Evolutionary conservation across 1,284 basidiomycete genomes (phyloP).

Genomic region (Psilocybe mexicana): DNA sequence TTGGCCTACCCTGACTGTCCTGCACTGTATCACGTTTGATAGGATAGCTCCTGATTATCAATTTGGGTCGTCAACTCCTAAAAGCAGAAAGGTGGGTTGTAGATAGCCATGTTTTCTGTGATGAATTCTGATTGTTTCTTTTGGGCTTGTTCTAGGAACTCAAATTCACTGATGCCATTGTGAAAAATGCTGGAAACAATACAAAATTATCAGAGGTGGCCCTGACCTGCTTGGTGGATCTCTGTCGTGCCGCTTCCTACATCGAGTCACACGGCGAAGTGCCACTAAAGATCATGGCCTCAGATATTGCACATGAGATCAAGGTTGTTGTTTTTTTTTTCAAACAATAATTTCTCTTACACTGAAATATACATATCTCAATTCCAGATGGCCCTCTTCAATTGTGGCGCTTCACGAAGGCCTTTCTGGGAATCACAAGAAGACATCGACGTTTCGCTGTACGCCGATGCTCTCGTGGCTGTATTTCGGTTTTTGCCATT

Average conservation of each 20-base stretch:
- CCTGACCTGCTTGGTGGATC: constrained; percentile 77
- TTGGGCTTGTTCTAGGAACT: constrained; percentile 38
- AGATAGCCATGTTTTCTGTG: not conserved
- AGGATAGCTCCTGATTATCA: constrained; percentile 61
- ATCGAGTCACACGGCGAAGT: constrained; percentile 67
- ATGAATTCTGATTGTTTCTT: not conserved
- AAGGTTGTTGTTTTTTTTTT: too few relatives aligned
- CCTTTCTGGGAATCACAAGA: constrained; percentile 73
- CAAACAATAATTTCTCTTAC: not conserved
- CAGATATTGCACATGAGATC: constrained; percentile 77
- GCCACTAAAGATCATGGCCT: constrained; percentile 68
- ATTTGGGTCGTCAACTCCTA: constrained; percentile 26
- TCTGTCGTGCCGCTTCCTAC: constrained; percentile 79
- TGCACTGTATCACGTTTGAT: constrained; percentile 81
- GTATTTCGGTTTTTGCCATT: constrained; percentile 70
- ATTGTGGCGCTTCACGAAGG: constrained; percentile 46
- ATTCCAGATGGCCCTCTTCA: constrained; percentile 46
- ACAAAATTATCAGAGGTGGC: constrained; percentile 65
- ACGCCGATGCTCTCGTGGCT: constrained; percentile 73
- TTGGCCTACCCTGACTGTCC: constrained; percentile 82
- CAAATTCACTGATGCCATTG: constrained; percentile 58
- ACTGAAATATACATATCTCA: not conserved
- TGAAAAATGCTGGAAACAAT: constrained; percentile 48
- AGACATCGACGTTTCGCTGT: constrained; percentile 78
- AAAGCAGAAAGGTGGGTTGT: constrained; percentile 40